Evolutionary conservation across 2,329 filamentous ascomycete genomes (phyloP).

Genomic region (Beauveria sp.): DNA sequence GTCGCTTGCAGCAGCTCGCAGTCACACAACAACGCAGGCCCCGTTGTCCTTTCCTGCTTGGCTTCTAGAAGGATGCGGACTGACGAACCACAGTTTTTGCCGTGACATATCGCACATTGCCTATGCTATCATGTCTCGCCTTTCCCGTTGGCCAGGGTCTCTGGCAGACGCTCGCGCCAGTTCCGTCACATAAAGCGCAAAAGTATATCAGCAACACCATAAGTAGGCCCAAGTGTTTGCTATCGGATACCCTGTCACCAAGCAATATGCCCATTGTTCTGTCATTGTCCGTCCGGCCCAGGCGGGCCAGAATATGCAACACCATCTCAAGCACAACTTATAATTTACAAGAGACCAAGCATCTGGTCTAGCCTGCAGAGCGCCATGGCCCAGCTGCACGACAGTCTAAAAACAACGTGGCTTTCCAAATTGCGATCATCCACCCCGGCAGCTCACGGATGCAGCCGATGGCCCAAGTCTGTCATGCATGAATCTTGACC

Average conservation of each 20-base stretch:
- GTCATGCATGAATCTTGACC: not conserved
- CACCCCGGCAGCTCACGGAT: not conserved
- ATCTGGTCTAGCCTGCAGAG: not conserved
- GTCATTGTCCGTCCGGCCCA: not conserved
- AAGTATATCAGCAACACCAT: not conserved
- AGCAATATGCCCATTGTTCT: not conserved
- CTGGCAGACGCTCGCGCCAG: not conserved
- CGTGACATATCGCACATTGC: not conserved
- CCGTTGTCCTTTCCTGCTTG: not conserved
- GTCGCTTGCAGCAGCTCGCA: not conserved
- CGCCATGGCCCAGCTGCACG: not conserved
- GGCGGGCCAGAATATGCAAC: not conserved
- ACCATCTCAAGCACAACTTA: not conserved
- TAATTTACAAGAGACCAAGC: not conserved
- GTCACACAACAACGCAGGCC: not conserved
- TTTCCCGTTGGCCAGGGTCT: not conserved
- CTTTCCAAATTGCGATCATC: slow-evolving; percentile 8
- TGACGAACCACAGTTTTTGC: not conserved
- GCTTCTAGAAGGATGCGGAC: not conserved
- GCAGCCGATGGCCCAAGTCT: not conserved
- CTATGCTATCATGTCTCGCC: not conserved
- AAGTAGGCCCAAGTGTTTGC: not conserved
- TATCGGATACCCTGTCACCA: not conserved
- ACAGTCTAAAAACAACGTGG: not conserved
- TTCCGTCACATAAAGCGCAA: not conserved